Percentiles rank a stretch among this genome's conserved stretches.
Evolutionary conservation across 2,329 filamentous ascomycete species (phyloP).

Genomic region (Fusarium verrucosum): DNA sequence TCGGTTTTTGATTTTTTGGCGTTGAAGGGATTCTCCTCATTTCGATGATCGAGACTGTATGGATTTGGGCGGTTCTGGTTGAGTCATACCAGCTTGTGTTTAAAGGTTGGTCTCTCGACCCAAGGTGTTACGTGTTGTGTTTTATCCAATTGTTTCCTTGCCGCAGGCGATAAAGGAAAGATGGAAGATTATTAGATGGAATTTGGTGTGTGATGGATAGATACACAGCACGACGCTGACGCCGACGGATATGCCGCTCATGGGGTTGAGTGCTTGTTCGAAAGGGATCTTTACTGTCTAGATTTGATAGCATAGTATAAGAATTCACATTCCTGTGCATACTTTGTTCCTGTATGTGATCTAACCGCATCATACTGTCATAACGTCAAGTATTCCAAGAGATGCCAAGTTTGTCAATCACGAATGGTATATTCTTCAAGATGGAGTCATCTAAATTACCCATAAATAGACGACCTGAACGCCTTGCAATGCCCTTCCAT

Average conservation of each 20-base stretch:
- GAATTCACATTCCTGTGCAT: conserved; percentile 7
- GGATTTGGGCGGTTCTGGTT: conserved; percentile 29
- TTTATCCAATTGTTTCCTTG: conserved; percentile 23
- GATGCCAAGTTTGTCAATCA: background rate
- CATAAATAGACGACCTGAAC: conserved; percentile 43
- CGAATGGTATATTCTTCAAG: conserved; percentile 37
- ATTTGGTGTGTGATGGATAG: conserved; percentile 32
- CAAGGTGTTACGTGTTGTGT: conserved; percentile 24
- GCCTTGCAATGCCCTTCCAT: conserved; percentile 49
- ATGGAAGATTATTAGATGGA: conserved; percentile 30
- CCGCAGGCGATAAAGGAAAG: conserved; percentile 27
- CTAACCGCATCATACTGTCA: background rate
- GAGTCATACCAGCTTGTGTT: conserved; percentile 19
- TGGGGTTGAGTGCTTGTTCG: conserved; percentile 20
- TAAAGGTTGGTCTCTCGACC: conserved; percentile 1
- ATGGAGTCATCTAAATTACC: conserved; percentile 32
- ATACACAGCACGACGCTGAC: conserved; percentile 37
- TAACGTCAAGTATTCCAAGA: background rate
- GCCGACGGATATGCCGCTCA: conserved; percentile 34
- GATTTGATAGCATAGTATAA: conserved; percentile 24
- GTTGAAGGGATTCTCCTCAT: conserved; percentile 17
- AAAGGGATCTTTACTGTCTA: conserved; percentile 26
- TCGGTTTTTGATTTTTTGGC: conserved; percentile 27
- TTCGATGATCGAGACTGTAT: conserved; percentile 22
- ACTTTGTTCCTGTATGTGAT: background rate